These are phyloP conservation scores for Cornus suecica DNA, from an alignment of 148 eudicot species.

Conservation along the genomic window DNA sequence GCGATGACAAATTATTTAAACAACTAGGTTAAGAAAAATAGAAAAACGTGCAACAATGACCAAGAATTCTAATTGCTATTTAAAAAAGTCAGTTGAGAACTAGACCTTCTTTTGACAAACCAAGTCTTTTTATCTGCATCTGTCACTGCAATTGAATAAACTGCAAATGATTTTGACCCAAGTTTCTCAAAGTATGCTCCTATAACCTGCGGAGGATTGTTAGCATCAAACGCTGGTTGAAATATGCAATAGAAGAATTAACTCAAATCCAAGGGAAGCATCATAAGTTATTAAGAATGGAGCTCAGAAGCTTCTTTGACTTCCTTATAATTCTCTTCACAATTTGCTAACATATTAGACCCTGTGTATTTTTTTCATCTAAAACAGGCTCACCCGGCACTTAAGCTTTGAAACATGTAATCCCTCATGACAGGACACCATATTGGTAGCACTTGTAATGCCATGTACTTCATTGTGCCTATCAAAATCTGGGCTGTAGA, in stretches of 20 bases:
- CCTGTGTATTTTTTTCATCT: background rate
- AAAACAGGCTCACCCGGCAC: conserved; percentile 66
- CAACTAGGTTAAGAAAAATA: background rate
- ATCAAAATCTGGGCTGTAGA: conserved; percentile 53
- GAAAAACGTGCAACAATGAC: conserved; percentile 7
- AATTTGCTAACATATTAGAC: background rate
- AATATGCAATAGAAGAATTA: background rate
- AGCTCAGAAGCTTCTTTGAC: background rate
- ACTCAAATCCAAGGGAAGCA: background rate
- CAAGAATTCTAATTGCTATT: background rate
- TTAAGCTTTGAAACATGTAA: conserved; percentile 58
- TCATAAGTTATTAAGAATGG: background rate
- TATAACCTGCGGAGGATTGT: conserved; percentile 49
- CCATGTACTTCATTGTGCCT: conserved; percentile 33
- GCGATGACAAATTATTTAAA: no score
- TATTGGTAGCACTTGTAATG: conserved; percentile 33
- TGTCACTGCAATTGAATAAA: conserved; percentile 89
- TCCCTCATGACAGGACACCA: conserved; percentile 54
- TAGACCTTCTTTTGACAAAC: conserved; percentile 96
- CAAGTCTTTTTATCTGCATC: conserved; percentile 72
- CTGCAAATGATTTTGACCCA: conserved; percentile 94
- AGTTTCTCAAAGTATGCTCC: conserved; percentile 92
- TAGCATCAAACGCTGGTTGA: conserved; percentile 7
- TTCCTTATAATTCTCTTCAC: background rate
- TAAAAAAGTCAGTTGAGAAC: conserved; percentile 12